Evolutionary conservation across 371 early-diverging fungal genomes (phyloP).

Genomic region (Mucor irregularis): DNA sequence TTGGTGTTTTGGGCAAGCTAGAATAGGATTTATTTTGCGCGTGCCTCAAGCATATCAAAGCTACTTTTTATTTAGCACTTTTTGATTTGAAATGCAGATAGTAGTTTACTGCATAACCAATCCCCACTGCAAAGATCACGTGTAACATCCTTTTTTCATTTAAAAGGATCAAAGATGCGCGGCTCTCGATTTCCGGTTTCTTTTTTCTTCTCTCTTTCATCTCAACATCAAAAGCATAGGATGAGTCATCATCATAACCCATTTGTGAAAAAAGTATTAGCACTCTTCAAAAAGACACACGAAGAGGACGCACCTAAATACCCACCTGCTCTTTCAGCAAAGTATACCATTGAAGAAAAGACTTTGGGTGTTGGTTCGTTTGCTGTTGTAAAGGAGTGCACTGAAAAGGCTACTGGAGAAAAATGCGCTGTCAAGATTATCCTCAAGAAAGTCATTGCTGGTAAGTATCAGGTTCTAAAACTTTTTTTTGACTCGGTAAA

Average conservation of each 20-base stretch:
- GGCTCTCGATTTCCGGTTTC: too few species aligned
- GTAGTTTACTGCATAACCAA: too few species aligned
- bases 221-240: neutral
- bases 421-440: slow-evolving; percentile 82
- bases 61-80: too few species aligned
- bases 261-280: slow-evolving; percentile 34
- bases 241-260: slow-evolving; percentile 17
- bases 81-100: too few species aligned
- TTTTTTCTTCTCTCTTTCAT: neutral
- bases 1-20: too few species aligned
- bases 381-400: slow-evolving; percentile 74
- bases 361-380: slow-evolving; percentile 73
- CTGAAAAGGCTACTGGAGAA: slow-evolving; percentile 53
- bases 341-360: slow-evolving; percentile 46
- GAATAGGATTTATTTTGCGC: too few species aligned
- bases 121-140: too few species aligned
- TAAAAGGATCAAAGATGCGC: too few species aligned
- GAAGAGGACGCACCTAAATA: slow-evolving; percentile 34
- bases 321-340: slow-evolving; percentile 38
- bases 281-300: slow-evolving; percentile 44
- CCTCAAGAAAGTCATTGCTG: slow-evolving; percentile 62
- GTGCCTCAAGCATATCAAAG: too few species aligned
- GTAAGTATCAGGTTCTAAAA: slow-evolving; percentile 12
- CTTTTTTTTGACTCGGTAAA: too few species aligned
- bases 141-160: too few species aligned